Percentiles rank a stretch among this genome's conserved stretches.
These are phyloP conservation scores for Fomitopsis pinicola DNA, from an alignment of 1,284 basidiomycete species.

Conservation along the genomic window DNA sequence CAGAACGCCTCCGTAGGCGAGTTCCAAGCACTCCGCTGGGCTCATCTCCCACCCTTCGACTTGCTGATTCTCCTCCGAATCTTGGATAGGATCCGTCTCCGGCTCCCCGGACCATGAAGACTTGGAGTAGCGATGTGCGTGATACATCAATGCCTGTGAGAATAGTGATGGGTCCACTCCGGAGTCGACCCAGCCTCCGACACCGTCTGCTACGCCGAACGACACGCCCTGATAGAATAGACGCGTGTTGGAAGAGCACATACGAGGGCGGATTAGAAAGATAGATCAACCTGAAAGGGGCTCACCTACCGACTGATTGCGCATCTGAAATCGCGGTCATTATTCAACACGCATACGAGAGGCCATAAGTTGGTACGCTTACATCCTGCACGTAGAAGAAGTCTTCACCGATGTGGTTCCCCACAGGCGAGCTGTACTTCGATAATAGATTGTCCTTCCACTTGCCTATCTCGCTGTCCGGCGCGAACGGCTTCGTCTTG, in stretches of 20 bases:
- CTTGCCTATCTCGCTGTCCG: slow-evolving; percentile 58
- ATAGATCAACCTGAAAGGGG: slow-evolving; percentile 3
- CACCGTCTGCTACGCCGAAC: slow-evolving; percentile 68
- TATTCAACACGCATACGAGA: background rate
- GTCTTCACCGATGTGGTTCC: slow-evolving; percentile 65
- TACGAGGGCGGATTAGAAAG: background rate
- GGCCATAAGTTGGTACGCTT: slow-evolving; percentile 23
- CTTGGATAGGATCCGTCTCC: slow-evolving; percentile 49
- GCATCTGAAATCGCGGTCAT: slow-evolving; percentile 48
- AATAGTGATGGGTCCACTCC: slow-evolving; percentile 83
- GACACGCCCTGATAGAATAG: slow-evolving; percentile 58
- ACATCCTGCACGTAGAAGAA: slow-evolving; percentile 78
- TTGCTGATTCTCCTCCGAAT: slow-evolving; percentile 40
- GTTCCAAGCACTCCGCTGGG: slow-evolving; percentile 65
- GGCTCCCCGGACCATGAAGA: slow-evolving; percentile 72
- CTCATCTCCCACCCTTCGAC: slow-evolving; percentile 69
- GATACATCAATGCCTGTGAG: slow-evolving; percentile 65
- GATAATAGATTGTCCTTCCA: slow-evolving; percentile 68
- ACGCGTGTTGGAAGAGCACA: background rate
- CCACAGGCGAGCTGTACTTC: slow-evolving; percentile 38
- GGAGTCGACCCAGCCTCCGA: slow-evolving; percentile 69
- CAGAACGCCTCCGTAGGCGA: slow-evolving; percentile 71
- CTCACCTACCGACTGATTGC: slow-evolving; percentile 65
- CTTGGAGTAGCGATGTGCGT: slow-evolving; percentile 64
- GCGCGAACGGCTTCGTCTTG: slow-evolving; percentile 49